Percentiles rank a stretch among this genome's conserved stretches.
Evolutionary conservation across 208 protist species (phyloP).

Genomic region (Endotrypanum monterogeii): DNA sequence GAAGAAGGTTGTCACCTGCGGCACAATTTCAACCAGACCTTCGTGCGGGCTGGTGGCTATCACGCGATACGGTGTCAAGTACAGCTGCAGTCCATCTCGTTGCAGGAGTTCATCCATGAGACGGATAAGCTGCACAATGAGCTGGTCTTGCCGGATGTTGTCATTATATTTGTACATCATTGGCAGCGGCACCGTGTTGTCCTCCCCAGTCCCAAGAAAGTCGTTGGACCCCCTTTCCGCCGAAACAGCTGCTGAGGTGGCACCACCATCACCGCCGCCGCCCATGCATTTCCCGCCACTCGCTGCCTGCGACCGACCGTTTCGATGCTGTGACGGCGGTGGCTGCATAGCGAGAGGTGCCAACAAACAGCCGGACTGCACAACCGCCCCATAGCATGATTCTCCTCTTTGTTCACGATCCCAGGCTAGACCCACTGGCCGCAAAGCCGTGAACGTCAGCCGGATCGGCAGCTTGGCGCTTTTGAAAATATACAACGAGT

Average conservation of each 20-base stretch:
- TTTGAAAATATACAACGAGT: slow-evolving; percentile 82
- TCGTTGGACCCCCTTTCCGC: not conserved
- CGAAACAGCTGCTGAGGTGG: slow-evolving; percentile 2
- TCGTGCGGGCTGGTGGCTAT: slow-evolving; percentile 78
- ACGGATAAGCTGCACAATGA: slow-evolving; percentile 94
- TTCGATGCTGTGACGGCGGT: not conserved
- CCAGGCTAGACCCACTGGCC: not conserved
- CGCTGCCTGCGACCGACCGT: not conserved
- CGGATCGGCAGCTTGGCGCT: slow-evolving; percentile 81
- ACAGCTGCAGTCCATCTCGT: slow-evolving; percentile 93
- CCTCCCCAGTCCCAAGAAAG: slow-evolving; percentile 9
- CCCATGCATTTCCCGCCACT: no score
- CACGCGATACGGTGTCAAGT: slow-evolving; percentile 94
- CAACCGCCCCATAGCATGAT: not conserved
- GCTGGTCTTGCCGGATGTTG: slow-evolving; percentile 97
- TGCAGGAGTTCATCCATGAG: slow-evolving; percentile 93
- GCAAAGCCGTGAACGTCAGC: slow-evolving; percentile 41
- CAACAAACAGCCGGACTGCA: slow-evolving; percentile 13
- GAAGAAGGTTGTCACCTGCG: slow-evolving; percentile 81
- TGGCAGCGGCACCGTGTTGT: slow-evolving; percentile 33
- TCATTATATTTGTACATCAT: slow-evolving; percentile 95
- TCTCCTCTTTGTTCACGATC: not conserved
- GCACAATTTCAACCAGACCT: slow-evolving; percentile 87
- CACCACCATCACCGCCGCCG: not conserved
- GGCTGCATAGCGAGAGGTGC: slow-evolving; percentile 27